These are phyloP conservation scores for Starmerella stigmatis DNA, from an alignment of 805 yeast genomes.

Conservation along the genomic window DNA sequence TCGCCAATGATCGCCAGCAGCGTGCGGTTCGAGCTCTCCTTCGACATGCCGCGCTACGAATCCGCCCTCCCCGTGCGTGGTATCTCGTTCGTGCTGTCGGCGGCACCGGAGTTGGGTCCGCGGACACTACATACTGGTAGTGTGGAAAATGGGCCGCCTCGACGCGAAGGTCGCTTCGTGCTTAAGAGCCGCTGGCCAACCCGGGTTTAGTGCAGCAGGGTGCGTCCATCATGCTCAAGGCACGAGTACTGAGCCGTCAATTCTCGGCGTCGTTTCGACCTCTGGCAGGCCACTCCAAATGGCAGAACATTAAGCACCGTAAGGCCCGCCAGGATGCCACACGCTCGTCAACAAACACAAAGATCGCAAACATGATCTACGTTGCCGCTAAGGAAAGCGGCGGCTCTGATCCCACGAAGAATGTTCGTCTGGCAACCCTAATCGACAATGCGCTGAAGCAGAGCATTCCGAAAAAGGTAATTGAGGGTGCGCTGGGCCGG, in stretches of 20 bases:
- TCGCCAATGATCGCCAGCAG: constrained; percentile 92
- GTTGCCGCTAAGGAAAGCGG: constrained; percentile 59
- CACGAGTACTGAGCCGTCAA: neutral
- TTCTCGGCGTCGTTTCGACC: neutral
- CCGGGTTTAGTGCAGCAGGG: neutral
- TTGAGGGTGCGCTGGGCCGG: constrained; percentile 78
- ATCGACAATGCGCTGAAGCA: constrained; percentile 67
- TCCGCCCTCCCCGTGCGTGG: constrained; percentile 21
- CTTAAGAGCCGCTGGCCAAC: neutral
- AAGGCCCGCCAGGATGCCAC: constrained; percentile 86
- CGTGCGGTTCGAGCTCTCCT: constrained; percentile 53
- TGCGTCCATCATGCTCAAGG: neutral
- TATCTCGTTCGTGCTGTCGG: neutral
- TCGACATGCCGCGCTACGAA: constrained; percentile 27
- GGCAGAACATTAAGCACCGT: constrained; percentile 91
- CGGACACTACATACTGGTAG: no score
- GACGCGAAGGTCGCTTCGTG: no score
- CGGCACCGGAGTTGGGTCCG: constrained; percentile 24
- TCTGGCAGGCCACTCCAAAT: constrained; percentile 80
- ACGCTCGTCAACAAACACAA: constrained; percentile 56
- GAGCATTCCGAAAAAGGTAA: constrained; percentile 71
- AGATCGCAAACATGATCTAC: constrained; percentile 61
- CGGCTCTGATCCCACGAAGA: constrained; percentile 55
- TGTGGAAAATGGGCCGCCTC: no score
- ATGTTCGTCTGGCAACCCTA: constrained; percentile 53